Conservation (phyloP, 2,329 filamentous ascomycete species). For the Truncatella angustata region DNA sequence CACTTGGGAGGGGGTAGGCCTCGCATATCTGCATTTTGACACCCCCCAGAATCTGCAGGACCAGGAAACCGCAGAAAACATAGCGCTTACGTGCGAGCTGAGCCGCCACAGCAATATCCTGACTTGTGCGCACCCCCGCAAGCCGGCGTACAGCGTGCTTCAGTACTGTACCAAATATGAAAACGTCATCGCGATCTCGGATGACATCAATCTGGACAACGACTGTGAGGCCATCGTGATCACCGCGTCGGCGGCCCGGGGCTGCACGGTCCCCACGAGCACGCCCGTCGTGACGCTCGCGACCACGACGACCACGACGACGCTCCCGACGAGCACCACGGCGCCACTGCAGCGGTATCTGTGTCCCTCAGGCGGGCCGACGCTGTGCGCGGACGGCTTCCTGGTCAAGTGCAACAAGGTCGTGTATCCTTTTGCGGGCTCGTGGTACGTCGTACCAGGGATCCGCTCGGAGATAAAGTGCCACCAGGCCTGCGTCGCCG, state of each 20-base stretch:
- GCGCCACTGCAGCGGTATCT: background rate
- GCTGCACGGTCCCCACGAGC: background rate
- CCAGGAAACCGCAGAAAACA: background rate
- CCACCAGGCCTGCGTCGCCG: background rate
- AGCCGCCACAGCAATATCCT: background rate
- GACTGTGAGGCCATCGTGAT: background rate
- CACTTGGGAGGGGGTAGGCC: background rate
- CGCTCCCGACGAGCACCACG: background rate
- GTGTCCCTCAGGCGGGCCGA: background rate
- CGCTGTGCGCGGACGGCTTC: background rate
- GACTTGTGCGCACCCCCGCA: background rate
- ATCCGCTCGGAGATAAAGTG: background rate
- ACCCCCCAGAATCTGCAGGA: background rate
- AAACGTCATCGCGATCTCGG: background rate
- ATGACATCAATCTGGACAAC: background rate
- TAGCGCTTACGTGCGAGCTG: background rate
- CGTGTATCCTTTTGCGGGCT: background rate
- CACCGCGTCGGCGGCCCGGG: too few relatives aligned
- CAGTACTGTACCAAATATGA: background rate
- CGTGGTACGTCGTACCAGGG: background rate
- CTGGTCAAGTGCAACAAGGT: background rate
- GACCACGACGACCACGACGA: background rate
- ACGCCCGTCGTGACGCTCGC: background rate
- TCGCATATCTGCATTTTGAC: background rate
- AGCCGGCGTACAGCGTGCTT: background rate